Conservation (phyloP, 192 early-diverging fungal genomes). For the Entomortierella parvispora region DNA sequence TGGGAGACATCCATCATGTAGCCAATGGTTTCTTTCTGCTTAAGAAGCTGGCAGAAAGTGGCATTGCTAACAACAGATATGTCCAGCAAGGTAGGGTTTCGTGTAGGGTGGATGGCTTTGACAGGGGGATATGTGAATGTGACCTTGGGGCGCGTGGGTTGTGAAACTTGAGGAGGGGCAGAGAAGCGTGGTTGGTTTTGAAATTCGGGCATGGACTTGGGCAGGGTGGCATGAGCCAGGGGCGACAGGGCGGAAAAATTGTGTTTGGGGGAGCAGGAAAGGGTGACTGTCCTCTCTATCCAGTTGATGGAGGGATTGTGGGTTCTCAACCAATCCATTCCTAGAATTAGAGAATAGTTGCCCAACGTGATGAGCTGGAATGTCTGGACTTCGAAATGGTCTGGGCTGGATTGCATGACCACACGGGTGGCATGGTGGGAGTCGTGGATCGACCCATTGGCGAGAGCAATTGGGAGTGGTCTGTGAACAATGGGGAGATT, state of each 20-base stretch:
- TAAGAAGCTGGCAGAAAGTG: background rate
- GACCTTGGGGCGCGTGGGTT: background rate
- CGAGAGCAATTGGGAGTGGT: background rate
- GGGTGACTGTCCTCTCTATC: background rate
- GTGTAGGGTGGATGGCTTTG: background rate
- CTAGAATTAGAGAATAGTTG: constrained; percentile 1
- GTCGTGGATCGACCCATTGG: background rate
- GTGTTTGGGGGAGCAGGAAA: background rate
- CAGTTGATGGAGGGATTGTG: constrained; percentile 8
- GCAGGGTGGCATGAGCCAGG: background rate
- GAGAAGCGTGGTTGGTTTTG: background rate
- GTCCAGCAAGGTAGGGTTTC: background rate
- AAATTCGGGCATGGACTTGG: background rate
- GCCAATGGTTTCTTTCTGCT: background rate
- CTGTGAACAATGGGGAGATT: background rate
- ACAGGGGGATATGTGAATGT: background rate
- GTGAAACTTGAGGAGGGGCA: background rate
- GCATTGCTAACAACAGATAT: background rate
- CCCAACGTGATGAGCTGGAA: constrained; percentile 7
- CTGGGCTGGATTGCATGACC: constrained; percentile 3
- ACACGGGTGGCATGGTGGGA: background rate
- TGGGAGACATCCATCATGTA: constrained; percentile 21
- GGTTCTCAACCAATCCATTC: background rate
- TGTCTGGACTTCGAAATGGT: background rate
- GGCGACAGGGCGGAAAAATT: background rate